Evolutionary conservation across 768 basidiomycete species (phyloP), one percentile per base, ranked within the genome.

Genomic region (Fomitopsis pulvina): DNA sequence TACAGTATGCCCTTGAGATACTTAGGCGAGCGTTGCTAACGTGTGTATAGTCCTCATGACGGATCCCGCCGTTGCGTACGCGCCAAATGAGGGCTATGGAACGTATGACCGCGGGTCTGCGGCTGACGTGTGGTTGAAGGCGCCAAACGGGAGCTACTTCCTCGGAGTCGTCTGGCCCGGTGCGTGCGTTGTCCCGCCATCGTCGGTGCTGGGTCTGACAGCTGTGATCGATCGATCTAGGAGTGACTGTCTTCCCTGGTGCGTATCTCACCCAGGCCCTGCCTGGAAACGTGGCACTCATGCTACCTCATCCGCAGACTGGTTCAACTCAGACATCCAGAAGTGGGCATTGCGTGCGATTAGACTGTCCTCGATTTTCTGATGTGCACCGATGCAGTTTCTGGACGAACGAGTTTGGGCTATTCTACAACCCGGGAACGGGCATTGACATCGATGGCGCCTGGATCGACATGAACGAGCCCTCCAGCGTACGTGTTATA

Each of bases 381-480:
- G 9, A 34, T 9, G 3, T 41, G 3, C 27, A 3, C 47, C 27
- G 28, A 32, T 48, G 7, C 38, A 81, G 80, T 24, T 81, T 73
- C 58, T 87, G 85, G 85, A 76, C 66, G 2, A 75, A 72, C 34
- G 82, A 85, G 52, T 84, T 83, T 62, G 51, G 68, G 25, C 43
- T 67, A 6, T 83, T 86, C 64, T 83, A 80, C 60, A 69, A 67
- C 52, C 71, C 78, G 0, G 52, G 69, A 11, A 71, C 63, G 0
- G 82, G 82, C 1, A 52, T 87, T 8, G 79, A 85, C 50, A 84
- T 85, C 26, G 82, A 85, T 53, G 84, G 83, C 9, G 75, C 75
- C 16, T 87, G 85, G 86, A 84, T 85, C 22, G 82, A 84, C 55
- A 84, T 83, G 83, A 85, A 87, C 60, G 84, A 86, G 52, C 84